A percentile compares a stretch with the other conserved stretches of the same genome.
phyloP scores from a whole-genome alignment of 768 basidiomycete species.

The Panaeolus cyanescens region DNA sequence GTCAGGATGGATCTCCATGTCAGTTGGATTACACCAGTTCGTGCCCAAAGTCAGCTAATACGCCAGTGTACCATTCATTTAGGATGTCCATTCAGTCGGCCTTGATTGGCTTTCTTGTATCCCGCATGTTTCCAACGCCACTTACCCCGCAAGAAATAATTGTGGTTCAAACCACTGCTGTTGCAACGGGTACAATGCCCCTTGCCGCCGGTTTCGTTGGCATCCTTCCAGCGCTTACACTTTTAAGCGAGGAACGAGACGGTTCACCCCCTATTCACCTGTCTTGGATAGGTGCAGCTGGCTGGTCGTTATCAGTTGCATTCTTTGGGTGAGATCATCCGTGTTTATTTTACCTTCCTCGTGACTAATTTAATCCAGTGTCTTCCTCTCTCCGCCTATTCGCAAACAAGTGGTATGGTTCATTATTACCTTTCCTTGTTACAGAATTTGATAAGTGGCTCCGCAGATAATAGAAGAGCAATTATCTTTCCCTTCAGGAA shows the following conservation, averaged over 20 bases:
- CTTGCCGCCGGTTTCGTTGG: slow-evolving; percentile 88
- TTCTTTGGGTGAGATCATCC: slow-evolving; percentile 85
- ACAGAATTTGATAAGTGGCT: background rate
- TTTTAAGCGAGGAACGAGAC: slow-evolving; percentile 75
- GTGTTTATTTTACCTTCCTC: background rate
- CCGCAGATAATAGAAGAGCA: slow-evolving; percentile 89
- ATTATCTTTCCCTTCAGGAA: slow-evolving; percentile 92
- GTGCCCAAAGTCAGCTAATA: background rate
- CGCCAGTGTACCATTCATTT: background rate
- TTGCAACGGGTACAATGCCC: slow-evolving; percentile 91
- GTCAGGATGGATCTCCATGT: slow-evolving; percentile 92
- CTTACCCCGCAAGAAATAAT: slow-evolving; percentile 92
- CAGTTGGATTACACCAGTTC: slow-evolving; percentile 16
- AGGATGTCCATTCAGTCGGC: slow-evolving; percentile 98
- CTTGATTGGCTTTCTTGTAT: slow-evolving; percentile 87
- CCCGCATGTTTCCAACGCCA: slow-evolving; percentile 68
- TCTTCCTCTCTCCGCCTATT: slow-evolving; percentile 95
- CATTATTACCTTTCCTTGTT: background rate
- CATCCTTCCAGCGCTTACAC: slow-evolving; percentile 85
- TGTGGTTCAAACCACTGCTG: slow-evolving; percentile 93
- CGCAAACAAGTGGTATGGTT: slow-evolving; percentile 86
- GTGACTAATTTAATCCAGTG: slow-evolving; percentile 42
- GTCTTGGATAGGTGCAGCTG: slow-evolving; percentile 70
- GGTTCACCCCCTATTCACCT: slow-evolving; percentile 76
- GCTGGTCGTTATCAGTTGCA: slow-evolving; percentile 89